Evolutionary conservation across 2,329 filamentous ascomycete genomes (phyloP), one percentile per base, ranked within the genome.

Genomic region (Fusarium nygamai): DNA sequence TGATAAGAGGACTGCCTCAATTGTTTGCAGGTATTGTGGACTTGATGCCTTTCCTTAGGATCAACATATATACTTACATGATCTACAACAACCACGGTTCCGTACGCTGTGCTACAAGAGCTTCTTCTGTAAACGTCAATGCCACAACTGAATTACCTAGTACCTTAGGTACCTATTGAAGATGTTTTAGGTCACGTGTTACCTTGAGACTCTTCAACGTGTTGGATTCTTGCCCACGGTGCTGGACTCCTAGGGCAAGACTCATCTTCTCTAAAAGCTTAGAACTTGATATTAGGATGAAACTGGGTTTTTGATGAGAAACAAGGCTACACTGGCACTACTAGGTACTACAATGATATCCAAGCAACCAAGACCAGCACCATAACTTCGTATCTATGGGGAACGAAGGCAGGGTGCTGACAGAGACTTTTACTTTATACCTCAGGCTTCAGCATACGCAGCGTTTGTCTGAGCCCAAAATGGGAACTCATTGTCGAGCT

Each of bases 111-210:
- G 9, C 12, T 22, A 41, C 29, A 39, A 17, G 14, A 16, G 27
- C 47, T n/a, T 57, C 36, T 17, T 27, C 29, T 58, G 8, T 36
- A 5, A 50, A 24, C 41, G 10, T 24, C 57, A 33, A 47, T 47
- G 39, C 17, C 36, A 34, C 34, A 34, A 29, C 33, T 22, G 24
- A n/a, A 43, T 19, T 16, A 17, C 20, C 19, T 22, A 17, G 34
- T 36, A 48, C 20, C 27, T 48, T n/a, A n/a, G n/a, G n/a, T n/a
- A n/a, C n/a, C n/a, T 20, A 46, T n/a, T 24, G 48, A 39, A 59
- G 16, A 38, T 54, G 13, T 24, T 61, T 33, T 29, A 6, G 38
- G 34, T 67, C 71, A 73, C 71, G 71, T 74, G 70, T 24, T 12
- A 14, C 5, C 33, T n/a, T 12, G 27, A 48, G 27, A 31, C 10